Base-by-base conservation (phyloP, 305 asterid genomes). In the Fraxinus paxiana region DNA sequence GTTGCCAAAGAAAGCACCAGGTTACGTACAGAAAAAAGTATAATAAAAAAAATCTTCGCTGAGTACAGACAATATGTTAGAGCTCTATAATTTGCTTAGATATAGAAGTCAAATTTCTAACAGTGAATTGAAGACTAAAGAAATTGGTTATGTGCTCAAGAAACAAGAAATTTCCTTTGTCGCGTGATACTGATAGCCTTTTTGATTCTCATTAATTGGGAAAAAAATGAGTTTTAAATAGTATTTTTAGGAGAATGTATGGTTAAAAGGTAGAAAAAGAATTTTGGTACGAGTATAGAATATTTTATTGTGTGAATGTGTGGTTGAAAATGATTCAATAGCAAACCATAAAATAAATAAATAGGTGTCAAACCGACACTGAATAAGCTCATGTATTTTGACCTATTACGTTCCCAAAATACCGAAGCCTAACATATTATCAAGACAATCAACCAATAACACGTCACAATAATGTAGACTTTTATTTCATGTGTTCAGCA, bases 1-100 rank as follows among this genome's bases (percentile, higher is more conserved):
- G 77, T 82, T 83, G 56, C 79, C 77, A 75, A 76, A 54, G 79
- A 82, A 82, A 24, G 77, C 18, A 80, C 54, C 71, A 37, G 38
- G 31, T 61, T 24, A 51, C 34, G 73, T 30, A 28, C 37, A 56
- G 74, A 63, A 46, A 51, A 10, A 79, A 76, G 59, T 1, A 31
- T 31, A 30, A 70, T 31, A 20, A n/a, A 13, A 70, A 69, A n/a
- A 70, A 70, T 33, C 24, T 70, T n/a, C 0, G 4, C 9, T 18
- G 43, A 6, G 43, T 30, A 1, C 73, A 31, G n/a, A 24, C 13
- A 9, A 6, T 63, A n/a, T 31, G 35, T 6, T 69, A 69, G 41
- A 69, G 75, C 75, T 69, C 24, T 31, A 12, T 24, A 26, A 56
- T 24, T 26, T 15, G 22, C 41, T 69, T 69, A 28, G 24, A 13